Evolutionary conservation across 257 asterid species (phyloP).

Genomic region (Scutellaria barbata): DNA sequence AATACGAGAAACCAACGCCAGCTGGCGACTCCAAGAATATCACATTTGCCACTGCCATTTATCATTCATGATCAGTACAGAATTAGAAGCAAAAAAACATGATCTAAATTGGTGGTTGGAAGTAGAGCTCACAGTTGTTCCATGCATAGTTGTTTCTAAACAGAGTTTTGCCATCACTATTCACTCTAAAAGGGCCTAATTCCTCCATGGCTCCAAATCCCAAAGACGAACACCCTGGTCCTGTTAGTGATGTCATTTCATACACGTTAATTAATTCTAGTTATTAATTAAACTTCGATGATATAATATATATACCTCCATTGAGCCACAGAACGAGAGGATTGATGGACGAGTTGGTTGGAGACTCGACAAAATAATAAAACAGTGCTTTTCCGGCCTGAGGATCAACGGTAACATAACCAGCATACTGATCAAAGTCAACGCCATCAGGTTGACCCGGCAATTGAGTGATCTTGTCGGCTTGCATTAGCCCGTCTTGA

Average conservation of each 20-base stretch:
- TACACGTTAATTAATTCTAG: too few relatives aligned
- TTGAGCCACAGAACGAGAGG: constrained; percentile 62
- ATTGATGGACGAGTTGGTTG: constrained; percentile 38
- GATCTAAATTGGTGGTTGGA: not conserved
- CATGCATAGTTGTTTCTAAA: constrained; percentile 45
- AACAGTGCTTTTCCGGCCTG: constrained; percentile 52
- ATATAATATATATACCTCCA: constrained; percentile 40
- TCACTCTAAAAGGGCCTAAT: constrained; percentile 54
- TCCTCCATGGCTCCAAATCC: constrained; percentile 55
- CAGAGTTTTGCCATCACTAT: constrained; percentile 50
- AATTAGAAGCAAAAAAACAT: too few relatives aligned
- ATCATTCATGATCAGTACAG: not conserved
- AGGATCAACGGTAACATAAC: constrained; percentile 54
- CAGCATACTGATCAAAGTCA: constrained; percentile 56
- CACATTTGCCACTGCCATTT: constrained; percentile 47
- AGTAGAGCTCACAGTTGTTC: constrained; percentile 31
- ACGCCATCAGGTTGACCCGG: constrained; percentile 61
- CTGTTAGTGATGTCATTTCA: constrained; percentile 24
- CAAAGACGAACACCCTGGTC: constrained; percentile 61
- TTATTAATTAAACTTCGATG: too few relatives aligned
- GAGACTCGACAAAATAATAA: constrained; percentile 59
- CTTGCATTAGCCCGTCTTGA: constrained; percentile 47
- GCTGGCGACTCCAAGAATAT: constrained; percentile 58
- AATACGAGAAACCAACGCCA: constrained; percentile 61
- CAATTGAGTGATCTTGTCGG: constrained; percentile 43